Percentiles rank a stretch among this genome's conserved stretches.
Conservation (phyloP, 2,329 filamentous ascomycete species). For the Neurospora crassa region DNA sequence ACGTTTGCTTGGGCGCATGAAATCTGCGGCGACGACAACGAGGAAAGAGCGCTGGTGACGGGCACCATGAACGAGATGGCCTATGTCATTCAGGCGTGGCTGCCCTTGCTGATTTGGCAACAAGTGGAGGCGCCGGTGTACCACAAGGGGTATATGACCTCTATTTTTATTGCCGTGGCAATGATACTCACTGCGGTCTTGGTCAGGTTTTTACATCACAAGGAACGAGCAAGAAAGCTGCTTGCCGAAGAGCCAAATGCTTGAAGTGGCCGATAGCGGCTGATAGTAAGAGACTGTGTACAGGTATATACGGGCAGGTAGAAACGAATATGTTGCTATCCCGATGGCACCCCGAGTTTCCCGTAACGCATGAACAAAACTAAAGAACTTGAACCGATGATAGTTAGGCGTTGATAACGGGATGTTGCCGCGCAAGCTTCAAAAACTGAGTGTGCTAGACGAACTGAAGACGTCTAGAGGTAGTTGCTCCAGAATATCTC, state of each 20-base stretch:
- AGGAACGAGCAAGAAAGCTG: slow-evolving; percentile 23
- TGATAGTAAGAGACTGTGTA: too few relatives aligned
- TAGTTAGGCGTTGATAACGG: neutral
- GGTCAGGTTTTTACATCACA: slow-evolving; percentile 35
- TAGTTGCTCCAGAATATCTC: neutral
- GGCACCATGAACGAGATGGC: slow-evolving; percentile 61
- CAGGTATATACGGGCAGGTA: too few relatives aligned
- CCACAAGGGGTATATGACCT: slow-evolving; percentile 50
- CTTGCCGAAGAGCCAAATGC: neutral
- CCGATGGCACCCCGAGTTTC: neutral
- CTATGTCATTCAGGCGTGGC: slow-evolving; percentile 60
- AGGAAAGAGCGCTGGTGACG: slow-evolving; percentile 29
- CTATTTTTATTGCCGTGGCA: slow-evolving; percentile 35
- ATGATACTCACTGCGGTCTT: slow-evolving; percentile 41
- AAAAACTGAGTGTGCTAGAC: neutral
- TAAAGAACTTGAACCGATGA: neutral
- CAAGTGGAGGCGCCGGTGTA: slow-evolving; percentile 53
- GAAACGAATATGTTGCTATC: neutral
- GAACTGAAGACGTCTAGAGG: neutral
- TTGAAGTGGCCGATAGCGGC: neutral
- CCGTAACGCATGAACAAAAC: neutral
- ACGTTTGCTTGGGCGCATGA: slow-evolving; percentile 30
- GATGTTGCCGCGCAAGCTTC: neutral
- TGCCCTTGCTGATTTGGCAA: slow-evolving; percentile 58
- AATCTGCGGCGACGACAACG: slow-evolving; percentile 22